Conservation (phyloP, 768 basidiomycete species). For the Pisolithus albus region DNA sequence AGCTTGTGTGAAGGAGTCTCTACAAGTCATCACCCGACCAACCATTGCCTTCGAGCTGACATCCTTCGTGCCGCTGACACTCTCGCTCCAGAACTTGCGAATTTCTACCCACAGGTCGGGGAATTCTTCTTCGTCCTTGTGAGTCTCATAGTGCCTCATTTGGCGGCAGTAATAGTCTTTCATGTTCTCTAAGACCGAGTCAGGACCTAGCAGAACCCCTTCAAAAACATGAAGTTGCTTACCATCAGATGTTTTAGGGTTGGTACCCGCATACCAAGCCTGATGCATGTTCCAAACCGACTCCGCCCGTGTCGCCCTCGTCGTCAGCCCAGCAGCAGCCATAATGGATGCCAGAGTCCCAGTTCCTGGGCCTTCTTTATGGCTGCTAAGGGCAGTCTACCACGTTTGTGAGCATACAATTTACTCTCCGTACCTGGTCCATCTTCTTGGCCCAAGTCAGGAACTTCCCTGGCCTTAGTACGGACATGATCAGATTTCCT, state of each 20-base stretch:
- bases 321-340: background rate
- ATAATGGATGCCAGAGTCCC: background rate
- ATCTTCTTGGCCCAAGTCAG: background rate
- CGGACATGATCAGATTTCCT: too few relatives aligned
- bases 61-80: background rate
- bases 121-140: background rate
- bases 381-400: background rate
- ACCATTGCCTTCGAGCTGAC: background rate
- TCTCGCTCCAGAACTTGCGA: background rate
- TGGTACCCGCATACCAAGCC: background rate
- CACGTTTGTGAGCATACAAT: background rate
- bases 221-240: background rate
- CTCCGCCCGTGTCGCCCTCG: background rate
- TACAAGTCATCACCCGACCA: too few relatives aligned
- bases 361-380: background rate
- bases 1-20: too few relatives aligned
- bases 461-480: background rate
- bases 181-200: background rate
- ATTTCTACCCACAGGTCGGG: background rate
- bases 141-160: background rate
- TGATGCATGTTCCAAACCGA: constrained; percentile 2
- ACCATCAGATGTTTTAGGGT: background rate
- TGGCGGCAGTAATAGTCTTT: background rate
- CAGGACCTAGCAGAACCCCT: background rate
- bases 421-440: background rate